These are phyloP conservation scores for Aquilaria sinensis DNA, from an alignment of 345 rosid genomes.

Conservation along the genomic window DNA sequence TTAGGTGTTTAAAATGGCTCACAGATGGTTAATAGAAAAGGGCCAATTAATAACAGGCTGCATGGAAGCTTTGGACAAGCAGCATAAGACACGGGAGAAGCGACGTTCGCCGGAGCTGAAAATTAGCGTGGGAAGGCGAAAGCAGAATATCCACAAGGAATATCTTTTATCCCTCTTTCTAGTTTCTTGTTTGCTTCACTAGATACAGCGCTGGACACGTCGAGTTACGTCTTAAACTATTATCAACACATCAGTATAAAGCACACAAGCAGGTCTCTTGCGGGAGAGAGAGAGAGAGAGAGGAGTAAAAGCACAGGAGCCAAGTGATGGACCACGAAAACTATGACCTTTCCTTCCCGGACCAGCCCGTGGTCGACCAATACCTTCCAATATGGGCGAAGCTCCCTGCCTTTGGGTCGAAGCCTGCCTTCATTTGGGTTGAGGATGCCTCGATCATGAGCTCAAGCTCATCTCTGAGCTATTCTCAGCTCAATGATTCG, in stretches of 20 bases:
- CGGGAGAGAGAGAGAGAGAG: neutral
- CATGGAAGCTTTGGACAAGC: neutral
- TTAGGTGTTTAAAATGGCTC: too few species aligned
- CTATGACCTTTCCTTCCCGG: slow-evolving; percentile 51
- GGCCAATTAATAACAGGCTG: too few species aligned
- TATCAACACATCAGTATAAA: neutral
- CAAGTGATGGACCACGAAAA: slow-evolving; percentile 39
- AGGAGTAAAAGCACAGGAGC: neutral
- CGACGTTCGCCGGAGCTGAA: too few species aligned
- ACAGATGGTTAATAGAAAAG: too few species aligned
- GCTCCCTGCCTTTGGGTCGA: slow-evolving; percentile 36
- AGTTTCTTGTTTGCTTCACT: slow-evolving; percentile 7
- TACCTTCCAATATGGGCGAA: slow-evolving; percentile 53
- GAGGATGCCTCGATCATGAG: slow-evolving; percentile 12
- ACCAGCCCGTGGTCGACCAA: slow-evolving; percentile 53
- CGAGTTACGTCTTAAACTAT: neutral
- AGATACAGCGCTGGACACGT: neutral
- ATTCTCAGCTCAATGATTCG: slow-evolving; percentile 37
- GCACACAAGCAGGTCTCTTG: neutral
- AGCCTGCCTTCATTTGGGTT: slow-evolving; percentile 46
- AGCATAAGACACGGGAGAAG: neutral
- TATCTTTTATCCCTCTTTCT: slow-evolving; percentile 14
- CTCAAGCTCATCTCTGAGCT: slow-evolving; percentile 23
- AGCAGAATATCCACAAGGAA: slow-evolving; percentile 24
- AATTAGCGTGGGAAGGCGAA: neutral